Conservation (phyloP, 75 land plant genomes). For the Selaginella moellendorffii region DNA sequence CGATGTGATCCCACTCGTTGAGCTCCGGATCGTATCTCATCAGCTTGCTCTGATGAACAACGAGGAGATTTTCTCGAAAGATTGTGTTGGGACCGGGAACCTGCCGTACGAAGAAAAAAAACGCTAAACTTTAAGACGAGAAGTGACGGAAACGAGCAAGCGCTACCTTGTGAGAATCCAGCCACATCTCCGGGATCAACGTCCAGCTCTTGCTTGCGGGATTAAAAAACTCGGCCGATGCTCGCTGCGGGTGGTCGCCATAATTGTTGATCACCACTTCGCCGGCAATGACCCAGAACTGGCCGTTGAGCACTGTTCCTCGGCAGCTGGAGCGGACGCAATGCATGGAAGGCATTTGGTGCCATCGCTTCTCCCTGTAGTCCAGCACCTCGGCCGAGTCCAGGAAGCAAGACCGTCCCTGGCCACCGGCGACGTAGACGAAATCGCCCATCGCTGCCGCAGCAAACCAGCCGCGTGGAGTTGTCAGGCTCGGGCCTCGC, state of each 20-base stretch:
- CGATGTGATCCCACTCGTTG: conserved; percentile 16
- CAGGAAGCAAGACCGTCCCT: conserved; percentile 20
- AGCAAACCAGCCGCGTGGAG: conserved; percentile 27
- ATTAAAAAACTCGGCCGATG: conserved; percentile 26
- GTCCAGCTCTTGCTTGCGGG: conserved; percentile 11
- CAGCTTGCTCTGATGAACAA: conserved; percentile 11
- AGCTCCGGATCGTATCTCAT: conserved; percentile 13
- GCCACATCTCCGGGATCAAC: conserved; percentile 22
- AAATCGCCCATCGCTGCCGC: conserved; percentile 17
- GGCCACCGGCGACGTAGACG: conserved; percentile 27
- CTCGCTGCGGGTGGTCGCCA: conserved; percentile 5
- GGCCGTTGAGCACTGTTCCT: conserved; percentile 16
- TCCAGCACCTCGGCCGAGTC: conserved; percentile 24
- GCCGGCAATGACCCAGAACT: conserved; percentile 28
- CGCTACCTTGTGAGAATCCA: conserved; percentile 21
- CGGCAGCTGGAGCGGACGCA: conserved; percentile 20
- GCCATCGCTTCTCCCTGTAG: conserved; percentile 13
- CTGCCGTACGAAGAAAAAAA: too few relatives aligned
- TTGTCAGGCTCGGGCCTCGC: conserved; percentile 18
- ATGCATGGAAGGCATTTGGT: conserved; percentile 13
- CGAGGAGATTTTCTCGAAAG: conserved; percentile 13
- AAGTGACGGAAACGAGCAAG: background rate
- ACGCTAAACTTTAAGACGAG: too few relatives aligned
- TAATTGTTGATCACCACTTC: conserved; percentile 19
- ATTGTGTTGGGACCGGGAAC: conserved; percentile 20